phyloP scores from a whole-genome alignment of 257 asterid genomes.

The Scutellaria galericulata region DNA sequence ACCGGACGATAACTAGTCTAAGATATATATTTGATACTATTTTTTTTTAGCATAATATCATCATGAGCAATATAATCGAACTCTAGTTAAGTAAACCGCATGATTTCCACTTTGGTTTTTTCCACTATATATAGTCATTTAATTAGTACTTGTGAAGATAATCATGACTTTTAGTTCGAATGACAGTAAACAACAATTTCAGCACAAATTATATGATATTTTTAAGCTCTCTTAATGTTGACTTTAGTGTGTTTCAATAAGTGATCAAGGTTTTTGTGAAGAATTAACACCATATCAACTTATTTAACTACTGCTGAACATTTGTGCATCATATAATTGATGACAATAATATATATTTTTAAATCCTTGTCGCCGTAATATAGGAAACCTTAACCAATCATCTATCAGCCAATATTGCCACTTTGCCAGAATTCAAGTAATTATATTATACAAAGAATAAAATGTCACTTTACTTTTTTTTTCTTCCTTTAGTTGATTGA shows the following conservation, averaged over 20 bases:
- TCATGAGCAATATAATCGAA: too few relatives aligned
- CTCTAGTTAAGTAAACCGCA: too few relatives aligned
- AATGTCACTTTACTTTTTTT: conserved; percentile 12
- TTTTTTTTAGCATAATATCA: too few relatives aligned
- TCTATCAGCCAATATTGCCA: background rate
- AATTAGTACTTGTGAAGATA: too few relatives aligned
- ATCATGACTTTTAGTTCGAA: too few relatives aligned
- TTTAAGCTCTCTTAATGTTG: background rate
- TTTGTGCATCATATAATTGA: background rate
- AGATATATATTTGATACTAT: too few relatives aligned
- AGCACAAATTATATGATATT: too few relatives aligned
- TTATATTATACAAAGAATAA: conserved; percentile 7
- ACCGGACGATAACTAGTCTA: too few relatives aligned
- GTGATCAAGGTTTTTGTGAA: background rate
- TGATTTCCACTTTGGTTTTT: too few relatives aligned
- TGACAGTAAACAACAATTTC: too few relatives aligned
- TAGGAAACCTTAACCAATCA: conserved; percentile 40
- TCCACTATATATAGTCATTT: too few relatives aligned
- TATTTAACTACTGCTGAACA: background rate
- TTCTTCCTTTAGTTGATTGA: conserved; percentile 11
- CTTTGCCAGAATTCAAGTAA: conserved; percentile 22
- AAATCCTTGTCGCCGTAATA: conserved; percentile 31
- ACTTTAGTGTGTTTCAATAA: background rate
- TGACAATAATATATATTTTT: background rate
- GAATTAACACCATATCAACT: background rate